Conservation (phyloP, 2,329 filamentous ascomycete species). For the Fusarium pseudonygamai region DNA sequence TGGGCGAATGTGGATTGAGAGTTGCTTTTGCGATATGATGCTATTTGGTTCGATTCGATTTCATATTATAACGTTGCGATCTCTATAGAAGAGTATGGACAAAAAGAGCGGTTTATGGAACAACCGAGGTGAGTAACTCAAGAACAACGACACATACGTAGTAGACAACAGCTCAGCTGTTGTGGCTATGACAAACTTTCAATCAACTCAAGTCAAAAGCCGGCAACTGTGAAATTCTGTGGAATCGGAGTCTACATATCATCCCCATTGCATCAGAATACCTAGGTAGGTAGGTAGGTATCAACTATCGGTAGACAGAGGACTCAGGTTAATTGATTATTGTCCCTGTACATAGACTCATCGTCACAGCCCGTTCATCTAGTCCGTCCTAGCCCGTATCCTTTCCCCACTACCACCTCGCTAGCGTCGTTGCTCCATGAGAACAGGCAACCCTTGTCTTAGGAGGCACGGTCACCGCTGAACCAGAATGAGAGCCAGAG, state of each 20-base stretch:
- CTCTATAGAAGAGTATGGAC: not conserved
- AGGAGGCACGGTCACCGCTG: conserved; percentile 10
- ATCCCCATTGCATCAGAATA: not conserved
- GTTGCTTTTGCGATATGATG: conserved; percentile 16
- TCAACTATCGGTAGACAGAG: not conserved
- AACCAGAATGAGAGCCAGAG: conserved; percentile 22
- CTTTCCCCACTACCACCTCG: conserved; percentile 31
- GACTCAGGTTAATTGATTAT: not conserved
- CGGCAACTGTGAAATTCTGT: not conserved
- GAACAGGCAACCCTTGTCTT: conserved; percentile 28
- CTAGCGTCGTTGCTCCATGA: conserved; percentile 29
- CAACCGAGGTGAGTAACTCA: not conserved
- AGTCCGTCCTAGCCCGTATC: conserved; percentile 22
- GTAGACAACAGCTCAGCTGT: not conserved
- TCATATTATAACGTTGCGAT: not conserved
- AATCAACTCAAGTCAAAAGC: not conserved
- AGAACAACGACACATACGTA: not conserved
- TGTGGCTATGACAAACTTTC: not conserved
- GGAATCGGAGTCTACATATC: not conserved
- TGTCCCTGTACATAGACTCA: conserved; percentile 16
- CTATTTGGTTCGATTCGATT: not conserved
- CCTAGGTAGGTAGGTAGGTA: too few species aligned
- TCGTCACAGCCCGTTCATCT: conserved; percentile 19
- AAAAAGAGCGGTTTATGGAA: not conserved
- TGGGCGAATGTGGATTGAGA: conserved; percentile 16